Conservation (phyloP, 1,284 basidiomycete genomes). For the Tilletia caries region DNA sequence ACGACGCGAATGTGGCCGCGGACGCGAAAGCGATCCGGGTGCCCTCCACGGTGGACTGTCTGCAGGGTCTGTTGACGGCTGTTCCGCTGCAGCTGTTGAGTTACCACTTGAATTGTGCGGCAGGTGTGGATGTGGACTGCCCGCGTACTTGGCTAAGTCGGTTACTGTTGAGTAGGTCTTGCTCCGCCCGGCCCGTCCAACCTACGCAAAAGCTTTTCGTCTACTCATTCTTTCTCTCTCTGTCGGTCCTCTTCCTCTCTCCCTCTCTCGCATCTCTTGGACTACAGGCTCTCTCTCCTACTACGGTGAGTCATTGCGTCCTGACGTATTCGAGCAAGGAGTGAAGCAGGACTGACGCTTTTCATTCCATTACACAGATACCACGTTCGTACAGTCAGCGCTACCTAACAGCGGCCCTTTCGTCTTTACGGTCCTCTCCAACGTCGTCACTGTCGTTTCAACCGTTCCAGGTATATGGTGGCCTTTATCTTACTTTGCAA, state of each 20-base stretch:
- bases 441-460: conserved; percentile 54
- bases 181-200: too few species aligned
- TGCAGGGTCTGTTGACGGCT: conserved; percentile 95
- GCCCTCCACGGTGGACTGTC: conserved; percentile 79
- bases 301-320: conserved; percentile 30
- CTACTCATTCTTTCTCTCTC: not conserved
- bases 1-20: conserved; percentile 72
- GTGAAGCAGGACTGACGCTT: not conserved
- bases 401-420: not conserved
- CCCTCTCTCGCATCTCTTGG: not conserved
- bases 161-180: conserved; percentile 22
- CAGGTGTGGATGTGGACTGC: conserved; percentile 97
- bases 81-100: conserved; percentile 92
- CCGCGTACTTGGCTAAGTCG: conserved; percentile 74
- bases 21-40: conserved; percentile 76
- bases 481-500: not conserved
- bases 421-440: conserved; percentile 50
- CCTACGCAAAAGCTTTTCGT: too few species aligned
- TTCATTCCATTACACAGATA: not conserved
- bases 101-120: conserved; percentile 92
- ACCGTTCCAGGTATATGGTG: conserved; percentile 42
- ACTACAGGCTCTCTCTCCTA: conserved; percentile 61
- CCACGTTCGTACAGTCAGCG: not conserved
- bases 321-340: too few species aligned
- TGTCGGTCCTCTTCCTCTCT: not conserved